Conservation (phyloP, 1,139 yeast genomes). For the Ogataea hybrid region DNA sequence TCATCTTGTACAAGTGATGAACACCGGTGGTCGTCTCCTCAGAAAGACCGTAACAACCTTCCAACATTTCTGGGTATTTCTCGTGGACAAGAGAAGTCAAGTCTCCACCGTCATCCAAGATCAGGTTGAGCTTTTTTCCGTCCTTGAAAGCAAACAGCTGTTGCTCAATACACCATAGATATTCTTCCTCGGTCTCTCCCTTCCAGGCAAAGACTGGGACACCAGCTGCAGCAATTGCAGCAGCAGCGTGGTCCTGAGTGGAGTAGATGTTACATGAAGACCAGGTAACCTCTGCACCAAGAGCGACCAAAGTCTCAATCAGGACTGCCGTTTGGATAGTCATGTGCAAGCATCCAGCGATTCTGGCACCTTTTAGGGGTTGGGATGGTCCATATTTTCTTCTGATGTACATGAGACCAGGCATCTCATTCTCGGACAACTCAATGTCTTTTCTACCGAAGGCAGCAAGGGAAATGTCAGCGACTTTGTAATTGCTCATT, state of each 20-base stretch:
- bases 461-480: slow-evolving; percentile 98
- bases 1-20: slow-evolving; percentile 97
- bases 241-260: slow-evolving; percentile 99
- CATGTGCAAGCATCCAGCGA: slow-evolving; percentile 99
- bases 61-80: slow-evolving; percentile 97
- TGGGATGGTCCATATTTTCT: slow-evolving; percentile 86
- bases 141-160: slow-evolving; percentile 99
- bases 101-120: slow-evolving; percentile 99
- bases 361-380: slow-evolving; percentile 98
- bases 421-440: slow-evolving; percentile 99
- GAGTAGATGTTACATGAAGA: slow-evolving; percentile 99
- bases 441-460: slow-evolving; percentile 99
- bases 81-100: slow-evolving; percentile 96
- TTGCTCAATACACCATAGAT: slow-evolving; percentile 99
- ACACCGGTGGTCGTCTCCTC: slow-evolving; percentile 99
- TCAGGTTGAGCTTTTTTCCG: slow-evolving; percentile 92
- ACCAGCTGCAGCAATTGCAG: slow-evolving; percentile 99
- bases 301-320: slow-evolving; percentile 94
- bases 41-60: slow-evolving; percentile 92
- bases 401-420: slow-evolving; percentile 99
- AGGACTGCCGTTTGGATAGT: slow-evolving; percentile 99
- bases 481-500: slow-evolving; percentile 67
- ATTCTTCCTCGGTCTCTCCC: slow-evolving; percentile 99
- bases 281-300: slow-evolving; percentile 99
- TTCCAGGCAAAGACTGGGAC: slow-evolving; percentile 99